These are phyloP conservation scores for Eucalyptus virginea DNA, from an alignment of 345 rosid species.

Conservation along the genomic window DNA sequence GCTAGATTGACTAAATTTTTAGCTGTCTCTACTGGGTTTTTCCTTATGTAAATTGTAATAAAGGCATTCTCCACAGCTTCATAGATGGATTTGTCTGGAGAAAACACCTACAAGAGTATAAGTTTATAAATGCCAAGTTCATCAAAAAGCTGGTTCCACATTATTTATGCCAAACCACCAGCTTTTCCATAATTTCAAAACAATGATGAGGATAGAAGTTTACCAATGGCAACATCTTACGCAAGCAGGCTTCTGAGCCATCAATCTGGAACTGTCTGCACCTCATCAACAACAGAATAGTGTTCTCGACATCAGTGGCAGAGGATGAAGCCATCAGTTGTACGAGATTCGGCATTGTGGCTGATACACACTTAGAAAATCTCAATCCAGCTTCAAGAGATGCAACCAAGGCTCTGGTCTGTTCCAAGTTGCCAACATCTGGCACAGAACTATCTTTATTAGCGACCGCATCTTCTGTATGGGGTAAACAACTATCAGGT, in stretches of 20 bases:
- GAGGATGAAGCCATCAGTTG: conserved; percentile 99
- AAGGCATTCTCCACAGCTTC: conserved; percentile 98
- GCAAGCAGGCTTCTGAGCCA: conserved; percentile 93
- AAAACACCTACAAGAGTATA: conserved; percentile 46
- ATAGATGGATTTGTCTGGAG: conserved; percentile 92
- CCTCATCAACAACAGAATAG: conserved; percentile 51
- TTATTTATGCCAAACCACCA: not conserved
- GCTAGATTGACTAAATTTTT: conserved; percentile 76
- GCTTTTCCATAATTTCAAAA: not conserved
- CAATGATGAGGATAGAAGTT: conserved; percentile 5
- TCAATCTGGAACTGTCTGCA: conserved; percentile 97
- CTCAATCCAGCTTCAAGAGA: conserved; percentile 92
- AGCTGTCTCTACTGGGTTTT: conserved; percentile 68
- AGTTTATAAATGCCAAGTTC: not conserved
- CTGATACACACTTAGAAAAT: conserved; percentile 74
- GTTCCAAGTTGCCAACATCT: conserved; percentile 92
- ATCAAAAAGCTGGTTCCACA: not conserved
- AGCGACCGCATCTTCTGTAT: conserved; percentile 23
- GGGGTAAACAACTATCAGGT: conserved; percentile 50
- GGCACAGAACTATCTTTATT: conserved; percentile 57
- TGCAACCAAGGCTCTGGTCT: conserved; percentile 95
- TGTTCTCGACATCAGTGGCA: not conserved
- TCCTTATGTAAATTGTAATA: conserved; percentile 63
- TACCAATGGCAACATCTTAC: conserved; percentile 96
- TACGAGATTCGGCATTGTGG: conserved; percentile 77